These are phyloP conservation scores for Aegilops longissima DNA, from an alignment of 176 grass and related monocot genomes.

Conservation along the genomic window DNA sequence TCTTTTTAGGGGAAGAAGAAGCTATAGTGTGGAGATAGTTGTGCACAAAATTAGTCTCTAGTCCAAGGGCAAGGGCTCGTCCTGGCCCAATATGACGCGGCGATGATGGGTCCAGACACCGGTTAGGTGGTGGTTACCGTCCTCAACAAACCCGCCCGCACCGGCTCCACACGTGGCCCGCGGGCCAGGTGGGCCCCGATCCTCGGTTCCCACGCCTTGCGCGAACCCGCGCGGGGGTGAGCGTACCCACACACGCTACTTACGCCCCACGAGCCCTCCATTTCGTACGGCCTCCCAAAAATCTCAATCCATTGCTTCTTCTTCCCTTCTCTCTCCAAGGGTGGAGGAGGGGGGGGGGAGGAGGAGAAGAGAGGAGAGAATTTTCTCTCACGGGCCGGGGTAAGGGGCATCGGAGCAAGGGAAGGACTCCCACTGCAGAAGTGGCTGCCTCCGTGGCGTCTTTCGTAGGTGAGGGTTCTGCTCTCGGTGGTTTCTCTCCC, in stretches of 20 bases:
- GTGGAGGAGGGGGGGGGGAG: conserved; percentile 9
- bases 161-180: background rate
- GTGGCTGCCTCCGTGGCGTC: background rate
- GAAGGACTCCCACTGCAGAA: background rate
- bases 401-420: background rate
- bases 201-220: background rate
- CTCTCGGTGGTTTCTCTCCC: background rate
- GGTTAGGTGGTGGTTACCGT: background rate
- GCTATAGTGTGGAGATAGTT: no score
- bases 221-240: background rate
- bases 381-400: background rate
- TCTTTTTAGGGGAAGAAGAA: no score
- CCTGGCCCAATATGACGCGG: background rate
- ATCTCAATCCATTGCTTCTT: conserved; percentile 31
- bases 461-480: background rate
- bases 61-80: background rate
- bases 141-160: conserved; percentile 6
- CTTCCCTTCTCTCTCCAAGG: conserved; percentile 12
- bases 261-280: conserved; percentile 35
- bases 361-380: background rate
- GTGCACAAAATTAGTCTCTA: background rate
- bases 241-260: conserved; percentile 10
- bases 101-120: background rate
- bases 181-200: background rate
- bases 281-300: conserved; percentile 39